Conservation (phyloP, 495 filamentous ascomycete species). For the Hypoxylon cercidicola region DNA sequence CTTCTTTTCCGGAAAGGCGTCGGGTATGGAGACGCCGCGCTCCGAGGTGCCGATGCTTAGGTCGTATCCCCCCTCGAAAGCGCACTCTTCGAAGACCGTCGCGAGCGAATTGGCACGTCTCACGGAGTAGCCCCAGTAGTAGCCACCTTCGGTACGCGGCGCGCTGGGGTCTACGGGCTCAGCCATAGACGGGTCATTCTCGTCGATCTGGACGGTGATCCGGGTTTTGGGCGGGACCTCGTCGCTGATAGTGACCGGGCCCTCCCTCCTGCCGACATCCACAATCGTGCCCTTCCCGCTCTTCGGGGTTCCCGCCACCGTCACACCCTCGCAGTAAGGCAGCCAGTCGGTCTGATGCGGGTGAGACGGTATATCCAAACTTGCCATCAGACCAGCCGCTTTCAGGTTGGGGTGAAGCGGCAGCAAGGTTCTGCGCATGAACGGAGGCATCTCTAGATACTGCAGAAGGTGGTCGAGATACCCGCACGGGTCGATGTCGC, state of each 20-base stretch:
- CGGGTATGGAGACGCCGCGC: conserved; percentile 67
- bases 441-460: conserved; percentile 80
- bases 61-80: conserved; percentile 72
- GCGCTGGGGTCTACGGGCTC: conserved; percentile 67
- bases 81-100: conserved; percentile 71
- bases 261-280: conserved; percentile 65
- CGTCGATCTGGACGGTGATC: conserved; percentile 71
- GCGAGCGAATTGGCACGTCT: conserved; percentile 68
- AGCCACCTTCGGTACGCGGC: conserved; percentile 73
- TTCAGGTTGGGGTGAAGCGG: conserved; percentile 75
- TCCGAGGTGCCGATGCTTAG: conserved; percentile 79
- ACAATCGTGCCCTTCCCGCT: conserved; percentile 63
- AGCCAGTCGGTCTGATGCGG: conserved; percentile 72
- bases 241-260: conserved; percentile 61
- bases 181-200: conserved; percentile 50
- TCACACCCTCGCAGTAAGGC: conserved; percentile 76
- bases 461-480: conserved; percentile 77
- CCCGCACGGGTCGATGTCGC: conserved; percentile 70
- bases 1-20: conserved; percentile 55
- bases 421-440: conserved; percentile 75
- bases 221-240: conserved; percentile 68
- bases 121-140: conserved; percentile 80
- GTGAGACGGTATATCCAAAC: conserved; percentile 81
- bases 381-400: conserved; percentile 71
- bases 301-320: conserved; percentile 50